Base-by-base conservation (phyloP, 208 protist genomes). In the Wallacemonas sp. region DNA sequence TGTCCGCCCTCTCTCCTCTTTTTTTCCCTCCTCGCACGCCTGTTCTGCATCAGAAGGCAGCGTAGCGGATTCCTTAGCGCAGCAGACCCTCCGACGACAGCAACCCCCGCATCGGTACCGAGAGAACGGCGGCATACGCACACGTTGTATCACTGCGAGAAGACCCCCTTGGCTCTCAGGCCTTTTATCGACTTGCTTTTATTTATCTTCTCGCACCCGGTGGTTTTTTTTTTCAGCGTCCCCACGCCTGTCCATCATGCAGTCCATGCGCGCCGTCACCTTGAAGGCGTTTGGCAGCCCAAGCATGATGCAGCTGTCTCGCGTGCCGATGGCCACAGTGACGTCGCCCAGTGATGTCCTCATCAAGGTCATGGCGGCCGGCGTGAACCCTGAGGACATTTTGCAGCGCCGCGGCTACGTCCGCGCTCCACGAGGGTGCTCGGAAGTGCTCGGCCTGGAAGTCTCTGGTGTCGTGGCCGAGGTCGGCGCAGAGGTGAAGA, bases 391-490 rank as follows among this genome's bases (percentile, higher is more conserved):
- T 33, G 93, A 79, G 3, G 92, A 98, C 69, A 57, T 86, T 24
- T 69, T 63, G 38, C 91, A 97, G 78, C 77, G 87, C 22, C 68
- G 66, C 1, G 94, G 94, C 30, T 83, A 87, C 50, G 97, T 97
- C 68, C 90, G 89, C 19, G 79, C 93, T n/a, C 94, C 93, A 17
- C 69, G 70, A 33, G 91, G 91, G 21, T 69, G 60, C 29, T 86
- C 68, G 26, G 83, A 95, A 24, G 79, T 97, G 17, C 39, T 98
- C 30, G 96, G 94, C 17, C 73, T 97, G 1, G 96, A 98, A 79
- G 94, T 93, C 45, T 81, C 85, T 8, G 94, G 94, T 15, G 73
- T 96, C 8, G 82, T 95, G 12, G 79, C 81, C 45, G 60, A 85
- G 46, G 78, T 92, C 0, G 85, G 87, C 21, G 26, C 58, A 1